Conservation (phyloP, 2,329 filamentous ascomycete species). For the Aspergillus tubingensis region DNA sequence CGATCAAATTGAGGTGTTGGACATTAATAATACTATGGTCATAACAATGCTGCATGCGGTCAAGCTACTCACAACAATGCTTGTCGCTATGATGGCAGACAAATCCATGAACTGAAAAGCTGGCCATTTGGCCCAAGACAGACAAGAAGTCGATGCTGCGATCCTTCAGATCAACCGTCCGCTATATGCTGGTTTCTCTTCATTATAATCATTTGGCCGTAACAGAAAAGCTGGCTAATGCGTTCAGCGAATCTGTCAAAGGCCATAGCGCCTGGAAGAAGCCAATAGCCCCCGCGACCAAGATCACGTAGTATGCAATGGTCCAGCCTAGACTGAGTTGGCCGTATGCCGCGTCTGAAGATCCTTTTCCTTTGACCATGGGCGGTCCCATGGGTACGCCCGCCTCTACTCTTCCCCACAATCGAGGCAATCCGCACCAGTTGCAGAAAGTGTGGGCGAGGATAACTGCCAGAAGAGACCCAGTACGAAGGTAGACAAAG, state of each 20-base stretch:
- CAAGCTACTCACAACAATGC: too few relatives aligned
- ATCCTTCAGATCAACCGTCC: background rate
- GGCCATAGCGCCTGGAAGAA: slow-evolving; percentile 74
- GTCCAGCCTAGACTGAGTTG: slow-evolving; percentile 63
- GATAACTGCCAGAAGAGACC: slow-evolving; percentile 74
- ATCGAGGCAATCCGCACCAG: slow-evolving; percentile 79
- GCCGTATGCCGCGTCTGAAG: slow-evolving; percentile 29
- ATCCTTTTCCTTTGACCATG: slow-evolving; percentile 44
- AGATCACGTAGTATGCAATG: slow-evolving; percentile 73
- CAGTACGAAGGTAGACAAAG: slow-evolving; percentile 83
- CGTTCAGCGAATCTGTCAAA: slow-evolving; percentile 61
- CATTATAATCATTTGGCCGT: background rate
- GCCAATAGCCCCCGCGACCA: slow-evolving; percentile 68
- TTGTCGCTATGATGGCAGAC: too few relatives aligned
- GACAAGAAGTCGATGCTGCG: background rate
- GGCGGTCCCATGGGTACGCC: slow-evolving; percentile 41
- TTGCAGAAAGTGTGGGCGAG: slow-evolving; percentile 88
- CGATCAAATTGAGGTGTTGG: too few relatives aligned
- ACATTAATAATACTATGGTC: too few relatives aligned
- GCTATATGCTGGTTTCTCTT: background rate
- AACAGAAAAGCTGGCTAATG: slow-evolving; percentile 36
- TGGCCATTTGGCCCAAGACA: background rate
- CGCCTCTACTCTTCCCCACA: slow-evolving; percentile 76
- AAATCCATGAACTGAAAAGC: too few relatives aligned
- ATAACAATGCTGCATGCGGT: too few relatives aligned